phyloP scores from a whole-genome alignment of 306 rosid species.

The Fragaria nilgerrensis region DNA sequence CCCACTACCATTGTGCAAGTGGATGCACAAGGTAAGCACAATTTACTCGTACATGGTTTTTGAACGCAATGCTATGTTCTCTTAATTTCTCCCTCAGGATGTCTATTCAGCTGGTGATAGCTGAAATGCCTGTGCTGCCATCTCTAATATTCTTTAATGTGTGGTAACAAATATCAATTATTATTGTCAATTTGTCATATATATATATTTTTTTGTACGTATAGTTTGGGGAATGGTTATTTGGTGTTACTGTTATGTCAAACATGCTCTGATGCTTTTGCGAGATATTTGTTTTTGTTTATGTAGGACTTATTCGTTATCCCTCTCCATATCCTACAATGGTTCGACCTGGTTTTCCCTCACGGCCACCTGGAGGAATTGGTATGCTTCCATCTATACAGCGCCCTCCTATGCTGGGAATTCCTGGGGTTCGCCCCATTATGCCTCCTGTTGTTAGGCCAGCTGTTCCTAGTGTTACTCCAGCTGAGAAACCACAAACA shows the following conservation, averaged over 20 bases:
- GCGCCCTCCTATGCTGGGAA: conserved; percentile 78
- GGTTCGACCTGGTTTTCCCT: conserved; percentile 72
- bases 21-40: conserved; percentile 75
- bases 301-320: conserved; percentile 85
- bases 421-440: conserved; percentile 80
- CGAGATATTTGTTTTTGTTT: conserved; percentile 56
- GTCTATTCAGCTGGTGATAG: conserved; percentile 87
- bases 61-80: conserved; percentile 56
- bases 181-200: conserved; percentile 23
- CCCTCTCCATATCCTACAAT: conserved; percentile 75
- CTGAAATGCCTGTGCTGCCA: conserved; percentile 81
- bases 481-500: conserved; percentile 78
- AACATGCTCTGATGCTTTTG: conserved; percentile 61
- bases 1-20: conserved; percentile 61
- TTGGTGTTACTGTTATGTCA: conserved; percentile 21
- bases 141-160: conserved; percentile 80
- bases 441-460: conserved; percentile 80
- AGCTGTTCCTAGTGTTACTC: conserved; percentile 61
- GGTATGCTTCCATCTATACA: conserved; percentile 63
- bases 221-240: conserved; percentile 31
- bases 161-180: conserved; percentile 74
- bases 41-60: conserved; percentile 46
- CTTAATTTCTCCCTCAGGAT: conserved; percentile 79
- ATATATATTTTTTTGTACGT: conserved; percentile 20
- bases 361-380: conserved; percentile 73